phyloP scores from a whole-genome alignment of 2,329 filamentous ascomycete genomes.

The Hypomyces rosellus region DNA sequence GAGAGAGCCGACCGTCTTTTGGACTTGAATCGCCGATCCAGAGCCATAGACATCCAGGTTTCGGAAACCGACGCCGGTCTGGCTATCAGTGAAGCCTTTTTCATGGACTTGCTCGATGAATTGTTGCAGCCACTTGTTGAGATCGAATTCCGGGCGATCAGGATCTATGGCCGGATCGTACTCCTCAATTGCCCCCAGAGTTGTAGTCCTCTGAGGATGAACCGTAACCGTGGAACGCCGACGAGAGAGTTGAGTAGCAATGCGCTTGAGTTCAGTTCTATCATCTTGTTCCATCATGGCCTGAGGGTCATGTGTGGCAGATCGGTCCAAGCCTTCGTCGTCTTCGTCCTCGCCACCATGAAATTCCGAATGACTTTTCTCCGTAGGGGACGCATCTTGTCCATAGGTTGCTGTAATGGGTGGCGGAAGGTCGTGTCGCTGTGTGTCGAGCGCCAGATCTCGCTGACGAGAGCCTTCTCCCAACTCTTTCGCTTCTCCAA shows the following conservation, averaged over 20 bases:
- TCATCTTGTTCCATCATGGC: slow-evolving; percentile 26
- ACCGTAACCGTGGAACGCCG: slow-evolving; percentile 22
- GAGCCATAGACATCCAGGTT: slow-evolving; percentile 62
- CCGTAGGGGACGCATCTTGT: no score
- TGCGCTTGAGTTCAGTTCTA: slow-evolving; percentile 31
- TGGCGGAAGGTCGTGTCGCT: no score
- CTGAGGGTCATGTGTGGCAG: slow-evolving; percentile 8
- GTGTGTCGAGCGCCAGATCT: no score
- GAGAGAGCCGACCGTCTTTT: slow-evolving; percentile 58
- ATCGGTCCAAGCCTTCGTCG: slow-evolving; percentile 3
- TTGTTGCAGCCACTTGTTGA: slow-evolving; percentile 34
- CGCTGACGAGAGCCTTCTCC: no score
- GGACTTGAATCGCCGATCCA: slow-evolving; percentile 60
- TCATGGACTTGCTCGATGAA: slow-evolving; percentile 41
- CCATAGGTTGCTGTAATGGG: no score
- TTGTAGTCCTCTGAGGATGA: slow-evolving; percentile 10
- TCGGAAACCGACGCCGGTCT: slow-evolving; percentile 57
- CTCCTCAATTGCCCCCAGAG: slow-evolving; percentile 18
- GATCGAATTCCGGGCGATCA: slow-evolving; percentile 32
- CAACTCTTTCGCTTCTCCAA: no score
- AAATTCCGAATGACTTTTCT: background rate
- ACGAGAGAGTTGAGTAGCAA: slow-evolving; percentile 34
- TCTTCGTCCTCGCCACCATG: background rate
- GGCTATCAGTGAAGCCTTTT: slow-evolving; percentile 47
- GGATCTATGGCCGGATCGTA: slow-evolving; percentile 33